Evolutionary conservation across 805 yeast species (phyloP), one percentile per base, ranked within the genome.

Genomic region (Candida manassasensis): DNA sequence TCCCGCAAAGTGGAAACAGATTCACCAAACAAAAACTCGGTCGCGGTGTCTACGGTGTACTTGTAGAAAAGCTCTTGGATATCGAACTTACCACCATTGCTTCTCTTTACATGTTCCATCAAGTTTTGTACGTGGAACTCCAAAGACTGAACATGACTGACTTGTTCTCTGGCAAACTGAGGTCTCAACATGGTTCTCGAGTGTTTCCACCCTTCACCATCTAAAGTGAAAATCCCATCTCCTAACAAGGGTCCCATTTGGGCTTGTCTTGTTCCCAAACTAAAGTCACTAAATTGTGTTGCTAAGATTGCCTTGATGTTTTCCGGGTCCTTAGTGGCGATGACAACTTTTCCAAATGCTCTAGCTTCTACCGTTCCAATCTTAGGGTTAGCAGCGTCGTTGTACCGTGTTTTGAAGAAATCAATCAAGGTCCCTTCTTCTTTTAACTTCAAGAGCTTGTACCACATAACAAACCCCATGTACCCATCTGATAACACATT

Each of bases 11-110:
- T 48, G 35, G 43, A 51, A 12, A 54, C 47, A 3, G 61, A 50
- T 33, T 57, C 61, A 18, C 69, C 69, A 47, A 63, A 60, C 33
- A 63, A 50, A 42, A 63, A 61, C 42, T 63, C 68, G 7, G 66
- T 53, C 8, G 68, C 50, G 19, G 63, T 54, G 40, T 63, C 69
- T 27, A 63, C 53, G 6, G 68, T 62, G 21, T 56, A 52, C 22
- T 49, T 43, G 41, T 49, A 57, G 40, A 59, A 57, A 21, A 49
- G 48, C 11, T 55, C 58, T 35, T 59, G 66, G 28, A 59, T 43
- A 38, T 59, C 62, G 39, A 59, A 49, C 3, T 49, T 37, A 19
- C 39, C 19, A 11, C 63, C 62, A n/a, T 48, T 35, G 19, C 39
- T 36, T 19, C 36, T 40, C n/a, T 36, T 42, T 25, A 55, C 46